Conservation (phyloP, 2,329 filamentous ascomycete genomes). For the Tetracladium maxilliforme region DNA sequence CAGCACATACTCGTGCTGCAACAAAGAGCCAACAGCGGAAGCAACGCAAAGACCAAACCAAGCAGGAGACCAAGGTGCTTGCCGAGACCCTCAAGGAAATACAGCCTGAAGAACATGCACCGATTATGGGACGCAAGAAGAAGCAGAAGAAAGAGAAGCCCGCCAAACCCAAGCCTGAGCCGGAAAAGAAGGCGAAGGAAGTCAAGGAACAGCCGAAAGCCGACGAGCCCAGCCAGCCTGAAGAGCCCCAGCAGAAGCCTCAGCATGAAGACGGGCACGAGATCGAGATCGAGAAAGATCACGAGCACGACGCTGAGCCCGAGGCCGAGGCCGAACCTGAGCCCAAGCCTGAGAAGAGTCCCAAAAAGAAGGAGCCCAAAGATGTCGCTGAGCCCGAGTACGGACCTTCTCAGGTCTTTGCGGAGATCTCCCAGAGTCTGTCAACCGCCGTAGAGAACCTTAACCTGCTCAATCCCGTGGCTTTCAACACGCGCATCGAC, state of each 20-base stretch:
- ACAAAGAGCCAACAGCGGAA: slow-evolving; percentile 73
- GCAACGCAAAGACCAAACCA: slow-evolving; percentile 52
- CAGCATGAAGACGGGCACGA: slow-evolving; percentile 5
- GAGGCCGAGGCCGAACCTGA: slow-evolving; percentile 2
- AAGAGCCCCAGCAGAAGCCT: slow-evolving; percentile 4
- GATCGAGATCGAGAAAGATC: slow-evolving; percentile 2
- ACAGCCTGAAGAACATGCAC: slow-evolving; percentile 33
- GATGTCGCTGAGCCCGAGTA: no score
- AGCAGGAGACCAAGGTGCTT: slow-evolving; percentile 45
- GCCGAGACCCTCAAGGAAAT: slow-evolving; percentile 31
- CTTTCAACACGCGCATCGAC: no score
- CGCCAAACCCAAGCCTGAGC: no score
- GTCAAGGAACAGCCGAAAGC: neutral
- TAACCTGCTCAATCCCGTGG: no score
- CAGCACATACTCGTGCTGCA: slow-evolving; percentile 51
- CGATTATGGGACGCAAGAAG: slow-evolving; percentile 69
- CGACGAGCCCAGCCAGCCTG: no score
- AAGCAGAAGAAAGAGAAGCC: slow-evolving; percentile 66
- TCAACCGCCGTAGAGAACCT: no score
- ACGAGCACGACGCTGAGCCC: slow-evolving; percentile 4
- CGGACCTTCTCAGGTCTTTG: no score
- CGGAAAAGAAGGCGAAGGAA: no score
- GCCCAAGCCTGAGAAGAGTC: no score
- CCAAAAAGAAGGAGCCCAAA: no score
- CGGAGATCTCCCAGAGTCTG: no score